phyloP scores from a whole-genome alignment of 805 yeast species.

The Hanseniaspora valbyensis region DNA sequence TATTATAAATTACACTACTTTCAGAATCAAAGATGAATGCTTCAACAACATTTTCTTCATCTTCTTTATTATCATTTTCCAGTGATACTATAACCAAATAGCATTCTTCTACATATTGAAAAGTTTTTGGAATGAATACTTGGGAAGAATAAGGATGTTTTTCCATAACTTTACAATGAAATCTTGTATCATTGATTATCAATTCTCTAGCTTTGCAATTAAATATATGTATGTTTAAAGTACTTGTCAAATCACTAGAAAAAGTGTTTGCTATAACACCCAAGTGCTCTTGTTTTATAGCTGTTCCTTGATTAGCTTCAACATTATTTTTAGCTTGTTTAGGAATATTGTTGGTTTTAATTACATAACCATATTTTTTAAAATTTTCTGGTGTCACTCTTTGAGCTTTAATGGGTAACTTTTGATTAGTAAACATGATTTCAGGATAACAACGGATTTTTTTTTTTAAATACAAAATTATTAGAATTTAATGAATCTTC shows the following conservation, averaged over 20 bases:
- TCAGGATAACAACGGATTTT: neutral
- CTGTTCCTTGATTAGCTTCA: slow-evolving; percentile 16
- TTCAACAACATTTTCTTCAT: slow-evolving; percentile 47
- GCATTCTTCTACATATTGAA: slow-evolving; percentile 37
- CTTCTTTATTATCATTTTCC: slow-evolving; percentile 41
- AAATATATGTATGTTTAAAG: slow-evolving; percentile 14
- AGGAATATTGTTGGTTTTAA: slow-evolving; percentile 7
- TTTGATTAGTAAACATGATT: neutral
- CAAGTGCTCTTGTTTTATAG: slow-evolving; percentile 12
- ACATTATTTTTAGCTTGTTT: neutral
- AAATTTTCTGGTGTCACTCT: slow-evolving; percentile 12
- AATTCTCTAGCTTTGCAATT: slow-evolving; percentile 10
- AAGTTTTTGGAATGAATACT: slow-evolving; percentile 85
- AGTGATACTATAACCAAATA: slow-evolving; percentile 74
- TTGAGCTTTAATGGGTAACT: neutral
- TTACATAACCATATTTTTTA: slow-evolving; percentile 5
- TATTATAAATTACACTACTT: slow-evolving; percentile 82
- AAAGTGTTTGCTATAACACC: slow-evolving; percentile 5
- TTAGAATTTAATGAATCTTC: too few species aligned
- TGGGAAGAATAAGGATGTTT: slow-evolving; percentile 85
- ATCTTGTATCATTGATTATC: slow-evolving; percentile 28
- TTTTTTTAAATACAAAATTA: neutral
- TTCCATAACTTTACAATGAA: slow-evolving; percentile 57
- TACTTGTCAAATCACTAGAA: neutral
- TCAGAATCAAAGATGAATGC: slow-evolving; percentile 73